Conservation (phyloP, 306 rosid genomes). For the Macrotyloma uniflorum region DNA sequence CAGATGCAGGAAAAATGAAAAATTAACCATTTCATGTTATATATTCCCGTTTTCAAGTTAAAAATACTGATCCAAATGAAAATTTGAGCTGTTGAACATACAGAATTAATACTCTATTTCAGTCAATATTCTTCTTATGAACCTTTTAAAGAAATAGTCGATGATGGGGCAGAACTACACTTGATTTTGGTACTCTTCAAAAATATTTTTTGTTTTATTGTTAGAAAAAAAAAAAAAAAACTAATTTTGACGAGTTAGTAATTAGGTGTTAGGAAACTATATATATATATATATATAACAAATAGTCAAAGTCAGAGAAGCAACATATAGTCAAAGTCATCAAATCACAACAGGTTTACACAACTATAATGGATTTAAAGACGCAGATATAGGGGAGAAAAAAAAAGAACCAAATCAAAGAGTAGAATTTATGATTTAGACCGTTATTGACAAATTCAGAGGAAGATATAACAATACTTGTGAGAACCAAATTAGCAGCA, state of each 20-base stretch:
- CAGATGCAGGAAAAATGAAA: too few relatives aligned
- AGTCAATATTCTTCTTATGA: conserved; percentile 1
- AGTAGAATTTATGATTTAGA: neutral
- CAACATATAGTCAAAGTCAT: conserved; percentile 34
- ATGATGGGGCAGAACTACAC: neutral
- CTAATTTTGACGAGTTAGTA: neutral
- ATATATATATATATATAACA: neutral
- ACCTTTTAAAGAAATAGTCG: neutral
- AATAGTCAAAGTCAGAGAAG: neutral
- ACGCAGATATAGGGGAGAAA: neutral
- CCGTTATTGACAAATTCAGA: conserved; percentile 25
- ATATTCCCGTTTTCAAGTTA: too few relatives aligned
- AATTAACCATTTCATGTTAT: conserved; percentile 7
- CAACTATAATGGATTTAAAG: neutral
- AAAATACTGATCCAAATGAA: neutral
- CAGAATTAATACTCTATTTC: neutral
- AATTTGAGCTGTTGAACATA: neutral
- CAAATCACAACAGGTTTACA: neutral
- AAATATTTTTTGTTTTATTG: too few relatives aligned
- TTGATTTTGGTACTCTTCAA: neutral
- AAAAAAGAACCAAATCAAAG: neutral
- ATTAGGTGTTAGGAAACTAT: neutral
- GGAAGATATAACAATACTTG: neutral
- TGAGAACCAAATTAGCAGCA: neutral
- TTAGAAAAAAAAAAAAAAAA: neutral